phyloP scores from a whole-genome alignment of 148 eudicot genomes.

The Hydrangea macrophylla region DNA sequence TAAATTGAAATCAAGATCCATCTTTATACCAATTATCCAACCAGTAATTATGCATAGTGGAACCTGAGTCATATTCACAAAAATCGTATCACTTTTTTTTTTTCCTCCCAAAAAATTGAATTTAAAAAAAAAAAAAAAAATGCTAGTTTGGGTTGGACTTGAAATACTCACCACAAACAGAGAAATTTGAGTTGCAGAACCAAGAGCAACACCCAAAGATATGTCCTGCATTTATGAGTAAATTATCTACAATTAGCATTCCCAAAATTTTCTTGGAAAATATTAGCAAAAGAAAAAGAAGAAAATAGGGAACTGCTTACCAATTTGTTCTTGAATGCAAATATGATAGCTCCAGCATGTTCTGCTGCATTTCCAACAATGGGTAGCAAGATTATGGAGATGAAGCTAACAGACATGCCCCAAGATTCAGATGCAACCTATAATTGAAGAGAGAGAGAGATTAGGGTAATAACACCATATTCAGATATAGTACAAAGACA shows the following conservation, averaged over 20 bases:
- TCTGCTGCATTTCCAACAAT: conserved; percentile 97
- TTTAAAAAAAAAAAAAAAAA: no score
- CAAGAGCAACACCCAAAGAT: conserved; percentile 84
- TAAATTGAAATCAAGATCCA: conserved; percentile 75
- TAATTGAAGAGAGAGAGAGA: no score
- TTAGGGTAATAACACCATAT: no score
- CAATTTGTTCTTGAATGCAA: conserved; percentile 88
- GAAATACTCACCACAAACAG: conserved; percentile 71
- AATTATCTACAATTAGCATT: not conserved
- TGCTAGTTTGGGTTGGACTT: not conserved
- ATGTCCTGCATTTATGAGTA: conserved; percentile 60
- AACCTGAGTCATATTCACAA: conserved; percentile 32
- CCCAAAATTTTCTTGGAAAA: not conserved
- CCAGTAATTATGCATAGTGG: conserved; percentile 66
- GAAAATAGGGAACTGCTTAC: conserved; percentile 27
- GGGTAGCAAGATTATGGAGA: conserved; percentile 87
- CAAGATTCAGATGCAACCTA: conserved; percentile 85
- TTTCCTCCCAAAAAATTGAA: not conserved
- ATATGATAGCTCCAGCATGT: conserved; percentile 91
- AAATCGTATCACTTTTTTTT: not conserved
- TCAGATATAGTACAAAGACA: no score
- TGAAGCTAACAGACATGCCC: conserved; percentile 87
- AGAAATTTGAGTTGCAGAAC: conserved; percentile 87
- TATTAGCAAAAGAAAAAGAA: not conserved
- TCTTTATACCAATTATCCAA: conserved; percentile 60